Percentiles rank a stretch among this genome's conserved stretches.
Conservation (phyloP, 345 rosid genomes). For the Brassica juncea region DNA sequence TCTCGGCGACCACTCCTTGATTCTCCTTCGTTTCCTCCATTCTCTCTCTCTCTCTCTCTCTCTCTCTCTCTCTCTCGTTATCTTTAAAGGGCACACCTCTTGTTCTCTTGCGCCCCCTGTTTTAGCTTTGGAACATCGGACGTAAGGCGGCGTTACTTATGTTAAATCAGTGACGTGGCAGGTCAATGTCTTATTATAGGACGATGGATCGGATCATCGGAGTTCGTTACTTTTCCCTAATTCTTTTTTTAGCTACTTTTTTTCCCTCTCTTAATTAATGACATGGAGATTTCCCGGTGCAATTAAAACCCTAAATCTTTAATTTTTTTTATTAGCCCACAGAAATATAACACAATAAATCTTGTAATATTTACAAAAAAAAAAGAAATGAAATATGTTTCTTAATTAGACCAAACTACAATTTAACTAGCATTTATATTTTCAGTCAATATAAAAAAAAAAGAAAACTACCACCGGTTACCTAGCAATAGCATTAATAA, state of each 20-base stretch:
- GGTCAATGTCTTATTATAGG: background rate
- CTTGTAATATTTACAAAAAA: background rate
- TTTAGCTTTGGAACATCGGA: background rate
- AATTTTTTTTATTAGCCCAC: too few species aligned
- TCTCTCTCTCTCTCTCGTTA: background rate
- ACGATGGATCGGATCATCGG: background rate
- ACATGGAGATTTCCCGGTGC: too few species aligned
- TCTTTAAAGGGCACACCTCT: too few species aligned
- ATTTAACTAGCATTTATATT: background rate
- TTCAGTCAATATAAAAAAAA: background rate
- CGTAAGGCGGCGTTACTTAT: background rate
- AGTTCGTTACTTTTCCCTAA: background rate
- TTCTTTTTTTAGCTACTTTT: background rate
- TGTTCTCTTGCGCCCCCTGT: background rate
- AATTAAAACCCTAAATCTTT: too few species aligned
- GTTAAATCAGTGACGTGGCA: background rate
- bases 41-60: background rate
- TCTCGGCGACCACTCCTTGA: background rate
- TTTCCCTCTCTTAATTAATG: too few species aligned
- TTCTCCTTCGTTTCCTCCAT: background rate
- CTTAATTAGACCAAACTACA: background rate
- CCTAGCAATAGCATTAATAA: background rate
- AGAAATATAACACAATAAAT: too few species aligned
- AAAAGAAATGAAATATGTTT: background rate
- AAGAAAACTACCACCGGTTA: background rate